phyloP scores from a whole-genome alignment of 2,329 filamentous ascomycete species.

The Herpotrichia juniperi region DNA sequence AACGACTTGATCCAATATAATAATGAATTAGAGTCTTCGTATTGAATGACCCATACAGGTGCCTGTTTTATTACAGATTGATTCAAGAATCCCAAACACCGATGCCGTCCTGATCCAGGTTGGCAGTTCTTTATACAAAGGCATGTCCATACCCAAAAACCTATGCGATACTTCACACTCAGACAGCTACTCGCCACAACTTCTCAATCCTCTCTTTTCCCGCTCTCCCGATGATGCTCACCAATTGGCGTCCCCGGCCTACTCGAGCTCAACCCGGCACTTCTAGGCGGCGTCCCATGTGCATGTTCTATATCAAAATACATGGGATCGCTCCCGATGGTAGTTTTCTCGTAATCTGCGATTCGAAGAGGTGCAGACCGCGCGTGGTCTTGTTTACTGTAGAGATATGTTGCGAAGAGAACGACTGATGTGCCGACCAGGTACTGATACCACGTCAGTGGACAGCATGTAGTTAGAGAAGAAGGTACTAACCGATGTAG shows the following conservation, averaged over 20 bases:
- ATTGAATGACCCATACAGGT: background rate
- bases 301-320: conserved; percentile 25
- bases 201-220: conserved; percentile 32
- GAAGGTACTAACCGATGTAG: conserved; percentile 44
- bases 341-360: conserved; percentile 77
- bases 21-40: background rate
- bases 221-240: conserved; percentile 16
- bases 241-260: conserved; percentile 29
- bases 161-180: too few relatives aligned
- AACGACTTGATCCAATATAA: too few relatives aligned
- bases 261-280: conserved; percentile 18
- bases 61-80: background rate
- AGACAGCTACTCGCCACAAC: background rate
- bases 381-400: conserved; percentile 69
- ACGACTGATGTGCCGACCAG: conserved; percentile 80
- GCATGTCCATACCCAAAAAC: too few relatives aligned
- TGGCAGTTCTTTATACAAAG: too few relatives aligned
- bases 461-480: background rate
- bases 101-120: too few relatives aligned
- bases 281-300: conserved; percentile 15
- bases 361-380: conserved; percentile 69
- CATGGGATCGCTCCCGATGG: conserved; percentile 54
- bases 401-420: conserved; percentile 82
- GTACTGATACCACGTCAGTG: conserved; percentile 74
- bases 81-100: too few relatives aligned